Base-by-base conservation (phyloP, 495 filamentous ascomycete genomes). In the Xylaria scruposa region DNA sequence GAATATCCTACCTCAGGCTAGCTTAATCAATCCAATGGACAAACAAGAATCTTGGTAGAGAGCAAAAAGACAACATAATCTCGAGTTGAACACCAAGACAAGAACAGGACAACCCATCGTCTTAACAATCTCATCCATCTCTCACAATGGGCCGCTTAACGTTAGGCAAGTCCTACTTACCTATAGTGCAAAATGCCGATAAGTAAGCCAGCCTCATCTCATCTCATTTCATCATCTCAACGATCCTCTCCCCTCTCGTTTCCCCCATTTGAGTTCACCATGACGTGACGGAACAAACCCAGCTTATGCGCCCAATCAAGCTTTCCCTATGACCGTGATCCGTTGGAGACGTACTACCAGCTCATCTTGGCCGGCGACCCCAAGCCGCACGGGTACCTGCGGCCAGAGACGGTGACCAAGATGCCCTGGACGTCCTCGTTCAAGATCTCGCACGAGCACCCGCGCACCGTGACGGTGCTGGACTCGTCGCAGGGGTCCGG, bases 351-450 rank as follows among this genome's bases (percentile, higher is more conserved):
- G 51, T 77, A 81, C 31, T 84, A 83, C 64, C 74, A 73, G 36
- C 75, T 84, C 21, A 71, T 78, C 26, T 69, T 84, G 2, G 75
- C 78, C 56, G 68, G 76, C 61, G 81, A 84, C 51, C 60, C 75
- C 12, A 76, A 78, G 42, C 76, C 76, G 36, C 85, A 86, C 70
- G 85, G 85, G 47, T 83, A 82, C 67, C 73, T 86, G 42, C 79
- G 82, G 21, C 79, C 78, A 3, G 74, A 75, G 60, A 83, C 73
- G n/a, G 81, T 85, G 21, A 56, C 75, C 46, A 80, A 81, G 62
- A 85, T 86, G 80, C 84, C 84, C 9, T 85, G 83, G 83, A 83
- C 82, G 2, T 36, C 74, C 21, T 71, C 76, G 40, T 85, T 86
- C 75, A 49, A 38, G 17, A 68, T 85, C 51, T 42, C 78, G 36